Evolutionary conservation across 164 flowering plant species (phyloP).

Genomic region (Macadamia tetraphylla): DNA sequence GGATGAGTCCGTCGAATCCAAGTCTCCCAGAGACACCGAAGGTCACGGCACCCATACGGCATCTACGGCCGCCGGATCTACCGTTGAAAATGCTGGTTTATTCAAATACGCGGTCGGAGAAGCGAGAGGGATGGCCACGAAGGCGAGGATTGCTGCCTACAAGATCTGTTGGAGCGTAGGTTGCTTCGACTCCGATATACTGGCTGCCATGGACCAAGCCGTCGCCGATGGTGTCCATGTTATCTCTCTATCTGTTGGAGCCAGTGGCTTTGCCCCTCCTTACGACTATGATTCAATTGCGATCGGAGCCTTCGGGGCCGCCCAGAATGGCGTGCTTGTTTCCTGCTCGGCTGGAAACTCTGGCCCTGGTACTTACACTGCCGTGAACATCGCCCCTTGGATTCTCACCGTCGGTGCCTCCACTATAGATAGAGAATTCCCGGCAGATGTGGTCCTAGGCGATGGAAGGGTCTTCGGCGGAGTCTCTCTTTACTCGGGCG

Average conservation of each 20-base stretch:
- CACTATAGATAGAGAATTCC: slow-evolving; percentile 82
- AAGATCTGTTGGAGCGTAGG: slow-evolving; percentile 68
- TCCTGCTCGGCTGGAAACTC: slow-evolving; percentile 91
- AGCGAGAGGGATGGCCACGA: slow-evolving; percentile 78
- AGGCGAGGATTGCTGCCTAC: slow-evolving; percentile 63
- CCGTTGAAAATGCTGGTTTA: slow-evolving; percentile 54
- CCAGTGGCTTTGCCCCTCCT: slow-evolving; percentile 41
- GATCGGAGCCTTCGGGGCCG: slow-evolving; percentile 79
- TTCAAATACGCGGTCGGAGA: slow-evolving; percentile 53
- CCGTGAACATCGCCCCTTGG: slow-evolving; percentile 91
- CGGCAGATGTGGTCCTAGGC: slow-evolving; percentile 73
- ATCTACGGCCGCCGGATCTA: slow-evolving; percentile 76
- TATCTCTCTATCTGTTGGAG: slow-evolving; percentile 84
- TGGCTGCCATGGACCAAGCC: slow-evolving; percentile 80
- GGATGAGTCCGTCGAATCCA: slow-evolving; percentile 39
- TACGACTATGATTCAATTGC: slow-evolving; percentile 76
- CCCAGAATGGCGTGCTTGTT: slow-evolving; percentile 55
- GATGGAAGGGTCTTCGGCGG: slow-evolving; percentile 60
- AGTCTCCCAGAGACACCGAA: slow-evolving; percentile 78
- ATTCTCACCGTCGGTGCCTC: slow-evolving; percentile 90
- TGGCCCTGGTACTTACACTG: slow-evolving; percentile 65
- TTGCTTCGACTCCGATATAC: slow-evolving; percentile 70
- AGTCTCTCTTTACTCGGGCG: slow-evolving; percentile 69
- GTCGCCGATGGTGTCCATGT: slow-evolving; percentile 37
- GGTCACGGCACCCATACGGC: slow-evolving; percentile 96